phyloP scores from a whole-genome alignment of 257 asterid species.

The Scutellaria minor region DNA sequence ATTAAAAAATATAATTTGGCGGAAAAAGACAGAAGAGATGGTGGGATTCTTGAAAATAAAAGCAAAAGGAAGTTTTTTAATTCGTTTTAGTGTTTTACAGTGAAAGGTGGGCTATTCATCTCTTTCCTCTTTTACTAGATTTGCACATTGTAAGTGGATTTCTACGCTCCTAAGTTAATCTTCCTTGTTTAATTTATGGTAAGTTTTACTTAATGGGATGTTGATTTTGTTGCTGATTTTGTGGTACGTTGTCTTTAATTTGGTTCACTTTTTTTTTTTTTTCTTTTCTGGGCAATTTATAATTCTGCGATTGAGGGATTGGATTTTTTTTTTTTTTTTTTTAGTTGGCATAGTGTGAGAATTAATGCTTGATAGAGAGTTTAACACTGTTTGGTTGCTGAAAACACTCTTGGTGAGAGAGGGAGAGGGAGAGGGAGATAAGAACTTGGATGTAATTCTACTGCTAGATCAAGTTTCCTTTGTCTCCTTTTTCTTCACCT shows the following conservation, averaged over 20 bases:
- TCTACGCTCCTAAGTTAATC: background rate
- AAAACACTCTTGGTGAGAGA: slow-evolving; percentile 12
- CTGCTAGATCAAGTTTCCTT: slow-evolving; percentile 28
- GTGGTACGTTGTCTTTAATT: slow-evolving; percentile 35
- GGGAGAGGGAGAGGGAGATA: slow-evolving; percentile 4
- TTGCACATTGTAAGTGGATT: slow-evolving; percentile 30
- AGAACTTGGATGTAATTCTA: background rate
- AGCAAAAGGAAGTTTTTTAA: slow-evolving; percentile 31
- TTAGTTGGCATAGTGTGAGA: background rate
- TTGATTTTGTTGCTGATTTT: slow-evolving; percentile 30
- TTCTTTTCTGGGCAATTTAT: background rate
- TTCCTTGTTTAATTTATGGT: background rate
- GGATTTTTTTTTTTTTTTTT: no score
- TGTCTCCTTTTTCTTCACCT: slow-evolving; percentile 8
- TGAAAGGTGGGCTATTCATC: slow-evolving; percentile 18
- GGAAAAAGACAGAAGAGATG: slow-evolving; percentile 29
- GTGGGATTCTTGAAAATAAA: slow-evolving; percentile 38
- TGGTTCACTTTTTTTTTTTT: no score
- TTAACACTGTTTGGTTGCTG: slow-evolving; percentile 26
- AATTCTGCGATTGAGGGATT: background rate
- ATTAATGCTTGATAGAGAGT: slow-evolving; percentile 22
- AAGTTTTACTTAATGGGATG: slow-evolving; percentile 11
- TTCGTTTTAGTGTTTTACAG: background rate
- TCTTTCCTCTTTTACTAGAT: background rate
- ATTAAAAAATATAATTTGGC: background rate